Conservation (phyloP, 2,329 filamentous ascomycete species). For the Aspergillus carbonarius region DNA sequence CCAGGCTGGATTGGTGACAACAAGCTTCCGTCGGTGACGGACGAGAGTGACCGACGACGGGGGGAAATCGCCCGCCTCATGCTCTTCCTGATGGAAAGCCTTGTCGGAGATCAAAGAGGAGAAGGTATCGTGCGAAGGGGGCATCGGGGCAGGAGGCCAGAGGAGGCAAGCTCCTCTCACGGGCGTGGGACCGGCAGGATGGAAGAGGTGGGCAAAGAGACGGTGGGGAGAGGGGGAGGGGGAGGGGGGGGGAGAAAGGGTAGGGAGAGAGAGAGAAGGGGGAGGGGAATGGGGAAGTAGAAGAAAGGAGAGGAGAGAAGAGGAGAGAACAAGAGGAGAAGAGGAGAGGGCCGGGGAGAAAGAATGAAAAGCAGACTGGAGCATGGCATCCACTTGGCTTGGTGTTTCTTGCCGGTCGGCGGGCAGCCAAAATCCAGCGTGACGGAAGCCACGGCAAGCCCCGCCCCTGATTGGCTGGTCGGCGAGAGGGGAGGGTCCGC, state of each 20-base stretch:
- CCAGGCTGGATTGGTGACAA: conserved; percentile 27
- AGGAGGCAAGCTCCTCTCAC: conserved; percentile 4
- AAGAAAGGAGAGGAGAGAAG: background rate
- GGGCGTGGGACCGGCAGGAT: background rate
- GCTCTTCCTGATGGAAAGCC: conserved; percentile 1
- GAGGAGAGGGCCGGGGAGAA: background rate
- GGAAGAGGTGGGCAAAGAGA: background rate
- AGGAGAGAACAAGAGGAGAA: background rate
- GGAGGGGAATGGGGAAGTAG: background rate
- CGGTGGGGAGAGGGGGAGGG: background rate
- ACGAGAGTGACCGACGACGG: background rate
- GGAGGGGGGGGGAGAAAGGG: too few species aligned
- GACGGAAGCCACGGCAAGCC: background rate
- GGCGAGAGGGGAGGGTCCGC: background rate
- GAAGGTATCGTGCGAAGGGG: conserved; percentile 4
- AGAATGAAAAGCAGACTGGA: background rate
- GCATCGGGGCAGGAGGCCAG: conserved; percentile 1
- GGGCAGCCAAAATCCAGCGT: background rate
- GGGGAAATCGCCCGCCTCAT: background rate
- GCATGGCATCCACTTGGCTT: background rate
- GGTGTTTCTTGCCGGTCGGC: background rate
- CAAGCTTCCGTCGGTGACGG: conserved; percentile 2
- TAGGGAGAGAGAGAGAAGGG: background rate
- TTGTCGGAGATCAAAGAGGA: conserved; percentile 4
- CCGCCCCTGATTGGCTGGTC: background rate